Evolutionary conservation across 306 rosid genomes (phyloP).

Genomic region (Prinsepia uniflora): DNA sequence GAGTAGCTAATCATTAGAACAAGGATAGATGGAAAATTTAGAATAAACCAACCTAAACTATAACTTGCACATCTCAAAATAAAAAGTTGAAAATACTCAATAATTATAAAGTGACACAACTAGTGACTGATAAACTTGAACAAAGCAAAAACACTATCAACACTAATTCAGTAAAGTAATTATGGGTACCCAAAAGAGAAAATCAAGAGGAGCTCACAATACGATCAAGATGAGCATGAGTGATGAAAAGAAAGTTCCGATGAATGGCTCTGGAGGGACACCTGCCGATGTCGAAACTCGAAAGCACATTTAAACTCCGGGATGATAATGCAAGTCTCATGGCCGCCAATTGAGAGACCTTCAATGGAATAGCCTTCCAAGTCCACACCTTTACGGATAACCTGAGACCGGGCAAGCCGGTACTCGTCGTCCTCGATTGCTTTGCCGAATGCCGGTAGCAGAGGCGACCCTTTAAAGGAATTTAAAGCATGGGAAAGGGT

Average conservation of each 20-base stretch:
- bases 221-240: slow-evolving; percentile 98
- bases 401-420: slow-evolving; percentile 75
- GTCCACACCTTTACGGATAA: slow-evolving; percentile 61
- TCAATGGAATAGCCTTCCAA: slow-evolving; percentile 77
- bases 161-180: background rate
- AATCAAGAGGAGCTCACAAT: slow-evolving; percentile 55
- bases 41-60: background rate
- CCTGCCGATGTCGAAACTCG: slow-evolving; percentile 88
- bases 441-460: slow-evolving; percentile 60
- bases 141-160: background rate
- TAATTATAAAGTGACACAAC: background rate
- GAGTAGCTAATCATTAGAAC: background rate
- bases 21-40: background rate
- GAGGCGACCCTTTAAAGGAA: slow-evolving; percentile 54
- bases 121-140: background rate
- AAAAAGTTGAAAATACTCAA: background rate
- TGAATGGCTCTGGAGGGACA: slow-evolving; percentile 83
- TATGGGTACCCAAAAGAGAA: background rate
- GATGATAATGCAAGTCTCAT: slow-evolving; percentile 81
- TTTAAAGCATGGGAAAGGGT: slow-evolving; percentile 30
- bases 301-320: slow-evolving; percentile 91
- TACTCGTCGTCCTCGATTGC: slow-evolving; percentile 84
- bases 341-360: slow-evolving; percentile 86
- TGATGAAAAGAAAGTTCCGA: slow-evolving; percentile 73
- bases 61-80: background rate